These are phyloP conservation scores for Letharia lupina DNA, from an alignment of 495 filamentous ascomycete species.

Conservation along the genomic window DNA sequence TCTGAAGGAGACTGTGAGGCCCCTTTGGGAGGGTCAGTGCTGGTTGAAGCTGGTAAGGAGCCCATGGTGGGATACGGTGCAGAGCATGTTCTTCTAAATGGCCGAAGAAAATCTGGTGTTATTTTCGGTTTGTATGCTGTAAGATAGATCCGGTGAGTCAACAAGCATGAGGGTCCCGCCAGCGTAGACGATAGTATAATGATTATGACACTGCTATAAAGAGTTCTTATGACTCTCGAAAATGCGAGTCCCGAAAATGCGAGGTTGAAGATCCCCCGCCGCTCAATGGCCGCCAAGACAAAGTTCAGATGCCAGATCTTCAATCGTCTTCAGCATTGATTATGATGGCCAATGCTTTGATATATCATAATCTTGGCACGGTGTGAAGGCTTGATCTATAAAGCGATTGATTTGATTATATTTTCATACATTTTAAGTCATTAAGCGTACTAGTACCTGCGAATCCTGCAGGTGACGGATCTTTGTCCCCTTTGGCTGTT, in stretches of 20 bases:
- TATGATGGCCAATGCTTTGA: too few species aligned
- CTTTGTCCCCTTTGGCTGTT: too few species aligned
- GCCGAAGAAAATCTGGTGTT: background rate
- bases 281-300: background rate
- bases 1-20: background rate
- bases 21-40: background rate
- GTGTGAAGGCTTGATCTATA: too few species aligned
- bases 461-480: constrained; percentile 25
- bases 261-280: background rate
- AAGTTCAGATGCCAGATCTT: background rate
- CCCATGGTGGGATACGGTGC: background rate
- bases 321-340: too few species aligned
- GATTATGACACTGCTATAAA: background rate
- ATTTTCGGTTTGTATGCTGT: too few species aligned
- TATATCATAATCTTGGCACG: too few species aligned
- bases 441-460: background rate
- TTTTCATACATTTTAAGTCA: too few species aligned
- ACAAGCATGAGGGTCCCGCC: background rate
- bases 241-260: background rate
- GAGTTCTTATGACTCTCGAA: background rate
- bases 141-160: background rate
- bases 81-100: constrained; percentile 1
- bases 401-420: too few species aligned
- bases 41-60: constrained; percentile 1
- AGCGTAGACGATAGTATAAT: background rate